Base-by-base conservation (phyloP, 257 asterid genomes). In the Lavandula angustifolia region DNA sequence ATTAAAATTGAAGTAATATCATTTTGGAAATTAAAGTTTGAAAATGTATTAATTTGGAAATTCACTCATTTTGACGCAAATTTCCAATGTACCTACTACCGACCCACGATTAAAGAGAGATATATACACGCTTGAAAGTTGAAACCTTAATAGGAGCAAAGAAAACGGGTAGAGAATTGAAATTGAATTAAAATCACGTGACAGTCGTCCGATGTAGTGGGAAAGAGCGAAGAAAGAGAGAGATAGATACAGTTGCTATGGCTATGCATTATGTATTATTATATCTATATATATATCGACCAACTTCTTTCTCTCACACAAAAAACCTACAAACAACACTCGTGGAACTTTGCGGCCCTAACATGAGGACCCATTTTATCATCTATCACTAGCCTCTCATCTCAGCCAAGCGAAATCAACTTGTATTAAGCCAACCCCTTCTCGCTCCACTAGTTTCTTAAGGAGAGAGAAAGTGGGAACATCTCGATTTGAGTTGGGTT, bases 361-460 rank as follows among this genome's bases (percentile, higher is more conserved):
- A 61, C 67, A 44, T 31, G 67, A 82, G 67, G 56, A 69, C 35
- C 68, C 79, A 61, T 56, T 73, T 69, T 65, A 57, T 73, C 82
- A 76, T 79, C 85, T 61, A 27, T 71, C 13, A 6, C 14, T 66
- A 34, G 49, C 14, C 73, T 22, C 27, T 22, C 27, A 22, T 61
- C 34, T 14, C 42, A 33, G 34, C 18, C 60, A 62, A 71, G 31
- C 60, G 7, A 44, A 11, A 52, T 44, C 67, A 37, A 61, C 50
- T 22, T 52, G 51, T 40, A 18, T 56, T 47, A 5, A 38, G 13
- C 53, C 31, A 47, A 16, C 55, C 12, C 32, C 33, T 51, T 9
- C 6, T 37, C 9, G 37, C 71, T 73, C 81, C 84, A 70, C 77
- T 50, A 61, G 60, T 60, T 68, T 59, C 59, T 42, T 44, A 44